Evolutionary conservation across 306 rosid genomes (phyloP).

Genomic region (Begonia fuchsioides): DNA sequence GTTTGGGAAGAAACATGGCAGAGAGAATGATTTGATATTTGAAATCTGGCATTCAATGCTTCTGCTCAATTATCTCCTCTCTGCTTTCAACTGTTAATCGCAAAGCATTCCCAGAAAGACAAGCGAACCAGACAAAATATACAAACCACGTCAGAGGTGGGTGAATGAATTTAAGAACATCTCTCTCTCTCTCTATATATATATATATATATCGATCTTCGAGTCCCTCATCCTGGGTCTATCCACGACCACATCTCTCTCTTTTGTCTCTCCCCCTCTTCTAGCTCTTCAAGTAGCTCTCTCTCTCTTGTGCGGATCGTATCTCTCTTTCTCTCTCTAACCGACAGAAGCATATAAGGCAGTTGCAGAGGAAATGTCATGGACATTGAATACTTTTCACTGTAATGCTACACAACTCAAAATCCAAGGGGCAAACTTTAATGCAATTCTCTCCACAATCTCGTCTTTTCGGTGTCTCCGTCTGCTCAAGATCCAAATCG

Average conservation of each 20-base stretch:
- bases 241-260: not conserved
- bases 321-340: not conserved
- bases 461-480: too few relatives aligned
- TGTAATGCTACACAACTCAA: not conserved
- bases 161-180: not conserved
- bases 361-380: constrained; percentile 2
- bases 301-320: not conserved
- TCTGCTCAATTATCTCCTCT: not conserved
- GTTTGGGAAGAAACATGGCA: not conserved
- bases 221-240: too few relatives aligned
- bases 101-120: constrained; percentile 1
- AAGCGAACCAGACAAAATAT: not conserved
- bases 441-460: too few relatives aligned
- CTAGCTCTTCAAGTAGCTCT: not conserved
- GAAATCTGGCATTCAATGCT: too few relatives aligned
- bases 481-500: too few relatives aligned
- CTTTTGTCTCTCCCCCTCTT: not conserved
- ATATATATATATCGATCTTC: not conserved
- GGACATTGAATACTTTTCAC: not conserved
- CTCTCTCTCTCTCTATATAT: not conserved
- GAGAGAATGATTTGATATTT: not conserved
- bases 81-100: not conserved
- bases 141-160: constrained; percentile 1
- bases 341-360: not conserved
- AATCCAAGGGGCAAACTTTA: not conserved